Conservation (phyloP, 768 basidiomycete species). For the Serendipita vermifera region DNA sequence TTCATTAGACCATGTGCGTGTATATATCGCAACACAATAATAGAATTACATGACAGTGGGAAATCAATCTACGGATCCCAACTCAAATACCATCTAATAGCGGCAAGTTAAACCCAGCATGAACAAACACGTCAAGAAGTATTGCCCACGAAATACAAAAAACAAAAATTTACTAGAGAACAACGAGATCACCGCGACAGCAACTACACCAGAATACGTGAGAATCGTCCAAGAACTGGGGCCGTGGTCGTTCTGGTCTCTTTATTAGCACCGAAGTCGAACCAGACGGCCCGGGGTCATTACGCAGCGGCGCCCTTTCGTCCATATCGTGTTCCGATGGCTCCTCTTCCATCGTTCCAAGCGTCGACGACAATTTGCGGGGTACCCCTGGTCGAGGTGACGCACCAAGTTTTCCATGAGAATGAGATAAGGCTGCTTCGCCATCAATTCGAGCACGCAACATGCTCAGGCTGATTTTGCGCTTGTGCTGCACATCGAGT, state of each 20-base stretch:
- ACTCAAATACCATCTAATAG: too few species aligned
- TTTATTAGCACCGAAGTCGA: constrained; percentile 17
- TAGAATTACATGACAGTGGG: too few species aligned
- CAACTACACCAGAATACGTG: constrained; percentile 85
- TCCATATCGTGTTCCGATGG: constrained; percentile 38
- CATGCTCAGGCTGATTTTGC: constrained; percentile 75
- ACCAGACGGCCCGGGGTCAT: constrained; percentile 2
- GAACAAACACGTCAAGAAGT: too few species aligned
- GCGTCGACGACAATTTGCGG: constrained; percentile 16
- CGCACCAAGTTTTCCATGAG: constrained; percentile 13
- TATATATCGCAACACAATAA: too few species aligned
- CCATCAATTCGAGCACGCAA: constrained; percentile 82
- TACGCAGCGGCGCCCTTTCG: constrained; percentile 27
- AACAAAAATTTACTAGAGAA: constrained; percentile 32
- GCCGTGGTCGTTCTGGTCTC: constrained; percentile 27
- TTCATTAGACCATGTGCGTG: too few species aligned
- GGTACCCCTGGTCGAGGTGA: constrained; percentile 22
- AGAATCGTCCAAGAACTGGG: constrained; percentile 76
- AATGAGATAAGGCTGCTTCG: constrained; percentile 39
- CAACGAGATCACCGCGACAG: constrained; percentile 69
- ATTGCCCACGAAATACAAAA: not conserved
- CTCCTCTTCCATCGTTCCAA: constrained; percentile 16
- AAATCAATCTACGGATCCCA: too few species aligned
- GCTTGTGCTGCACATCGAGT: constrained; percentile 67
- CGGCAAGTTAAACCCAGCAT: too few species aligned